These are phyloP conservation scores for Kalanchoe fedtschenkoi DNA, from an alignment of 164 flowering plant species.

Conservation along the genomic window DNA sequence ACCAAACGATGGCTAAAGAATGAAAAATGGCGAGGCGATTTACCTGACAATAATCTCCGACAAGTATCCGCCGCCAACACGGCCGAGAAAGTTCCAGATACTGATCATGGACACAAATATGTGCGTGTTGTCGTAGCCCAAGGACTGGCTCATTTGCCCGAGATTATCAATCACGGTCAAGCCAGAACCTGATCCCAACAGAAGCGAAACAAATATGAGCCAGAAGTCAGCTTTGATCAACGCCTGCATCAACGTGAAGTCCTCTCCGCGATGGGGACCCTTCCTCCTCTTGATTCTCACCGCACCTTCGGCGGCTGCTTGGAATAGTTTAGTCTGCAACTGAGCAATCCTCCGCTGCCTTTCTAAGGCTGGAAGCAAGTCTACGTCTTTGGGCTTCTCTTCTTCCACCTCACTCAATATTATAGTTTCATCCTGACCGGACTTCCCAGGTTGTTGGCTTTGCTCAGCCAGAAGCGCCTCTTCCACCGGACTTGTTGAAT, in stretches of 20 bases:
- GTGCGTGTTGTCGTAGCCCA: conserved; percentile 77
- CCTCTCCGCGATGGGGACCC: conserved; percentile 95
- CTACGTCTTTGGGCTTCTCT: conserved; percentile 74
- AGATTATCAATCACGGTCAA: conserved; percentile 96
- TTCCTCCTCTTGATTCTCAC: conserved; percentile 81
- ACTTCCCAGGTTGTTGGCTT: conserved; percentile 30
- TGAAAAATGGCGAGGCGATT: conserved; percentile 2
- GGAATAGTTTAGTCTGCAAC: conserved; percentile 65
- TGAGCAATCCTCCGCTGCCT: conserved; percentile 78
- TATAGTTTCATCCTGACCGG: conserved; percentile 32
- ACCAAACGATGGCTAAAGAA: background rate
- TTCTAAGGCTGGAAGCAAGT: conserved; percentile 74
- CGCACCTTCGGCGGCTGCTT: conserved; percentile 98
- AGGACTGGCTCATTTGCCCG: conserved; percentile 92
- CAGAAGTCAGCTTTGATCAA: conserved; percentile 93
- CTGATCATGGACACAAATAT: conserved; percentile 96
- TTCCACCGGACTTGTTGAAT: conserved; percentile 27
- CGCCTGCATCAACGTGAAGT: conserved; percentile 83
- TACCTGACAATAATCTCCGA: conserved; percentile 86
- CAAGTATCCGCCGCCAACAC: conserved; percentile 91
- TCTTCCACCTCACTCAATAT: conserved; percentile 93
- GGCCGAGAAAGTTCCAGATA: conserved; percentile 99
- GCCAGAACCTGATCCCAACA: conserved; percentile 94
- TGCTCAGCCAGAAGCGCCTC: conserved; percentile 50
- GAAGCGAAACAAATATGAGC: conserved; percentile 76